Evolutionary conservation across 495 filamentous ascomycete genomes (phyloP).

Genomic region (Glonium stellatum): DNA sequence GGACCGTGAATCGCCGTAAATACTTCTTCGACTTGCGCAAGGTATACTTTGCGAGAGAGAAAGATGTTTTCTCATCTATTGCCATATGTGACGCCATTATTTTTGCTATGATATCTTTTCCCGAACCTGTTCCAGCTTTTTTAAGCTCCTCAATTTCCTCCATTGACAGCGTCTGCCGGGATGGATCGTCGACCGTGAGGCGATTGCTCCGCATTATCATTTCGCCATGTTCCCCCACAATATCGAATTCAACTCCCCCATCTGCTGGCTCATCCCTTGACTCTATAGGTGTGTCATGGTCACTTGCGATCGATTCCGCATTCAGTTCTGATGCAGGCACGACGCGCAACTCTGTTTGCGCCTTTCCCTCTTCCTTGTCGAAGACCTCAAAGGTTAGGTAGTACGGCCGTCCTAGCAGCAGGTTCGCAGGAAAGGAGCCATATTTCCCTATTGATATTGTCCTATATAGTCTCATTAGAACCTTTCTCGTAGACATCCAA

Average conservation of each 20-base stretch:
- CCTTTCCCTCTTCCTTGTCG: conserved; percentile 53
- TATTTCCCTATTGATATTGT: conserved; percentile 83
- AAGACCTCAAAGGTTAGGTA: conserved; percentile 84
- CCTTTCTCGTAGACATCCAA: conserved; percentile 18
- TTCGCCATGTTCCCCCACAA: conserved; percentile 48
- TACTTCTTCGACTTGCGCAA: conserved; percentile 92
- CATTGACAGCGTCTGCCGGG: conserved; percentile 72
- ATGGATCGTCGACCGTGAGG: conserved; percentile 69
- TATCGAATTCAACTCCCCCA: conserved; percentile 44
- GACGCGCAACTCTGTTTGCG: conserved; percentile 58
- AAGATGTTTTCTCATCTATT: conserved; percentile 88
- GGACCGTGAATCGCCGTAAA: conserved; percentile 71
- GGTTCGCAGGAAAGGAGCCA: conserved; percentile 77
- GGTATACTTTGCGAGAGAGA: conserved; percentile 90
- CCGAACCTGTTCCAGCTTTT: conserved; percentile 64
- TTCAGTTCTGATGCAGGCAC: conserved; percentile 79
- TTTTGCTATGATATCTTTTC: conserved; percentile 81
- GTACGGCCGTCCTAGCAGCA: conserved; percentile 80
- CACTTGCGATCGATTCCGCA: conserved; percentile 60
- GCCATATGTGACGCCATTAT: conserved; percentile 77
- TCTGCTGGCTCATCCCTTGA: conserved; percentile 44
- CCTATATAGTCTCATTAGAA: conserved; percentile 41
- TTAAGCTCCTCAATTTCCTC: conserved; percentile 91
- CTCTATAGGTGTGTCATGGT: conserved; percentile 39
- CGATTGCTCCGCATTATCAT: conserved; percentile 71